phyloP scores from a whole-genome alignment of 1,284 basidiomycete genomes.

The Puccinia horiana region DNA sequence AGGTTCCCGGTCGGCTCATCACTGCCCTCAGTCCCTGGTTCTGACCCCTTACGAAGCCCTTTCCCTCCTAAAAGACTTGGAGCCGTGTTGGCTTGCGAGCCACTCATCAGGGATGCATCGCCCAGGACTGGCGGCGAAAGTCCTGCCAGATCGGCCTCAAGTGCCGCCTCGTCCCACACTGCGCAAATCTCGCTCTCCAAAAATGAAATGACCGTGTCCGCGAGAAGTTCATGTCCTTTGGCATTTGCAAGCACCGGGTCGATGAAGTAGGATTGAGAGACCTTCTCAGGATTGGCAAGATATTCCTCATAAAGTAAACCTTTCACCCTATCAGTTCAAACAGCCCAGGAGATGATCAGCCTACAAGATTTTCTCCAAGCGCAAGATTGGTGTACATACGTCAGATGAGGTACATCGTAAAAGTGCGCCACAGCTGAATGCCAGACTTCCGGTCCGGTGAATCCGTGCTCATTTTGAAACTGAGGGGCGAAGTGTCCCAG shows the following conservation, averaged over 20 bases:
- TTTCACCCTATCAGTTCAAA: slow-evolving; percentile 66
- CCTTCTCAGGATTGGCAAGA: slow-evolving; percentile 70
- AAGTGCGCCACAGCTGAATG: slow-evolving; percentile 87
- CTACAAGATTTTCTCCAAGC: neutral
- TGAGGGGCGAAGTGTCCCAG: slow-evolving; percentile 90
- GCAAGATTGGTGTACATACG: slow-evolving; percentile 60
- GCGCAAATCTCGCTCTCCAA: slow-evolving; percentile 81
- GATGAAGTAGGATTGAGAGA: slow-evolving; percentile 70
- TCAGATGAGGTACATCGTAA: slow-evolving; percentile 88
- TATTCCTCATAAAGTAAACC: slow-evolving; percentile 78
- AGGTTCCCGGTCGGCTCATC: slow-evolving; percentile 54
- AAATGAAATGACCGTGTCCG: slow-evolving; percentile 82
- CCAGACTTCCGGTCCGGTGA: slow-evolving; percentile 80
- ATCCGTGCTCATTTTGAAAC: slow-evolving; percentile 73
- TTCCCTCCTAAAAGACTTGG: slow-evolving; percentile 52
- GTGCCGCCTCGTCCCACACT: slow-evolving; percentile 74
- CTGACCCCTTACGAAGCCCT: slow-evolving; percentile 52
- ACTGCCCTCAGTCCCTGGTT: slow-evolving; percentile 58
- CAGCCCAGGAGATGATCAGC: neutral
- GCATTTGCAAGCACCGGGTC: slow-evolving; percentile 80
- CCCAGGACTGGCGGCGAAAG: slow-evolving; percentile 52
- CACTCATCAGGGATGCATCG: slow-evolving; percentile 64
- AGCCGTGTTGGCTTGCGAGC: slow-evolving; percentile 68
- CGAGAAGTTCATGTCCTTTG: slow-evolving; percentile 76
- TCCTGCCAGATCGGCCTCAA: slow-evolving; percentile 61